phyloP scores from a whole-genome alignment of 305 asterid species.

The Plantago rigida region DNA sequence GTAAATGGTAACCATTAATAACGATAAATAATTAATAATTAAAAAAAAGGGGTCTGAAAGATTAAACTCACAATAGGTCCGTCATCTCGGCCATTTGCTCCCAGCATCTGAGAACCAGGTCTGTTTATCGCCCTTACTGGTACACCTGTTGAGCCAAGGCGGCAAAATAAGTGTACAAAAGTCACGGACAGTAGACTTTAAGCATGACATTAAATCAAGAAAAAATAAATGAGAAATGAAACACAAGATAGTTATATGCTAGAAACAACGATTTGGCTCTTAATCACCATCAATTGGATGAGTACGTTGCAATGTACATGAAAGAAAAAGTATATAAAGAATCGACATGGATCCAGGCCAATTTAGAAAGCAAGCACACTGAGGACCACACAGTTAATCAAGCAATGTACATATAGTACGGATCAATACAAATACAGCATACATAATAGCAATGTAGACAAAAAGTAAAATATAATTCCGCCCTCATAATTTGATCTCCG shows the following conservation, averaged over 20 bases:
- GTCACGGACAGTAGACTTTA: neutral
- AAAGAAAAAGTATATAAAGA: constrained; percentile 1
- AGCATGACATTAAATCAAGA: neutral
- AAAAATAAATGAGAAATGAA: neutral
- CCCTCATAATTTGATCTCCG: too few species aligned
- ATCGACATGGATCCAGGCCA: neutral
- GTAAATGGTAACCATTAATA: neutral
- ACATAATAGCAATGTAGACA: neutral
- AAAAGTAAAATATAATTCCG: neutral
- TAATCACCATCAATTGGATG: neutral
- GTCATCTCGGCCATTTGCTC: constrained; percentile 97
- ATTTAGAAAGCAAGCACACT: neutral
- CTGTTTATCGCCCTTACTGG: constrained; percentile 79
- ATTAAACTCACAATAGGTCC: constrained; percentile 72
- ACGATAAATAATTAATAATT: too few species aligned
- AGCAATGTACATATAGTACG: too few species aligned
- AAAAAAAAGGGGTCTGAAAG: neutral
- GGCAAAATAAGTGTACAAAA: constrained; percentile 2
- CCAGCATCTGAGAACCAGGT: constrained; percentile 88
- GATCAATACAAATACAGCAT: too few species aligned
- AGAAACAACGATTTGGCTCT: neutral
- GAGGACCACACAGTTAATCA: neutral
- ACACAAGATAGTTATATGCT: neutral
- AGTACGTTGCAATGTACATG: neutral
- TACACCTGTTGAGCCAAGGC: constrained; percentile 46